A percentile compares a stretch with the other conserved stretches of the same genome.
Evolutionary conservation across 768 basidiomycete species (phyloP).

Genomic region (Dioszegia aurantiaca): DNA sequence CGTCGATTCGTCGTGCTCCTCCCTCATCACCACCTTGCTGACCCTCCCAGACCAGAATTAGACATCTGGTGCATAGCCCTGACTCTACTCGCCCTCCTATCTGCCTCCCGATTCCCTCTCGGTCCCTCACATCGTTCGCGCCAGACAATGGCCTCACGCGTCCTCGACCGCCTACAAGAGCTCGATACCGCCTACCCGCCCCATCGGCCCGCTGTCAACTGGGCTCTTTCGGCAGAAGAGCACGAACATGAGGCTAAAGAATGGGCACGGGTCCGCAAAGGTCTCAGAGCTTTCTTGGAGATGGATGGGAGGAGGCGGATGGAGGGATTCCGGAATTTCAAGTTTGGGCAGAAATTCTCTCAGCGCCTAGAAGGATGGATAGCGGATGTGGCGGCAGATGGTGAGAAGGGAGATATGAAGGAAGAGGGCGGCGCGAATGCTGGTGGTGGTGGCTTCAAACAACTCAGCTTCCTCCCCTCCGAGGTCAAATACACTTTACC

Average conservation of each 20-base stretch:
- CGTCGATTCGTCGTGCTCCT: slow-evolving; percentile 1
- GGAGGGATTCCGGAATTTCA: slow-evolving; percentile 43
- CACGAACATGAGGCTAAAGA: slow-evolving; percentile 31
- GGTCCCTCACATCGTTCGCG: slow-evolving; percentile 52
- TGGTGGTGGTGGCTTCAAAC: slow-evolving; percentile 49
- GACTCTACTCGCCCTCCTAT: slow-evolving; percentile 52
- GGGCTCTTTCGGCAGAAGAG: slow-evolving; percentile 10
- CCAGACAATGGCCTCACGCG: slow-evolving; percentile 49
- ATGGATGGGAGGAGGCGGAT: slow-evolving; percentile 52
- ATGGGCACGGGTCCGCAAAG: slow-evolving; percentile 40
- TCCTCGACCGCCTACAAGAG: slow-evolving; percentile 49
- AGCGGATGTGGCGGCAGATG: slow-evolving; percentile 4
- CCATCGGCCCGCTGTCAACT: slow-evolving; percentile 14
- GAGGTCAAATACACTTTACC: slow-evolving; percentile 52
- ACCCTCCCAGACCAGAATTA: slow-evolving; percentile 51
- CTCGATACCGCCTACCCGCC: slow-evolving; percentile 43
- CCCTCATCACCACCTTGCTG: not conserved
- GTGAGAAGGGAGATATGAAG: not conserved
- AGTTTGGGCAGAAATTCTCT: slow-evolving; percentile 35
- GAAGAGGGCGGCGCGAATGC: not conserved
- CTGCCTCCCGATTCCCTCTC: slow-evolving; percentile 53
- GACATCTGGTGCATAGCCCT: slow-evolving; percentile 56
- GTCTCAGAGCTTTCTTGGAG: slow-evolving; percentile 50
- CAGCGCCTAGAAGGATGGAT: slow-evolving; percentile 16
- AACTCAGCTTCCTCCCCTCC: slow-evolving; percentile 50